A percentile compares a stretch with the other conserved stretches of the same genome.
Conservation (phyloP, 805 yeast genomes). For the Maudiozyma serrabonitensis region DNA sequence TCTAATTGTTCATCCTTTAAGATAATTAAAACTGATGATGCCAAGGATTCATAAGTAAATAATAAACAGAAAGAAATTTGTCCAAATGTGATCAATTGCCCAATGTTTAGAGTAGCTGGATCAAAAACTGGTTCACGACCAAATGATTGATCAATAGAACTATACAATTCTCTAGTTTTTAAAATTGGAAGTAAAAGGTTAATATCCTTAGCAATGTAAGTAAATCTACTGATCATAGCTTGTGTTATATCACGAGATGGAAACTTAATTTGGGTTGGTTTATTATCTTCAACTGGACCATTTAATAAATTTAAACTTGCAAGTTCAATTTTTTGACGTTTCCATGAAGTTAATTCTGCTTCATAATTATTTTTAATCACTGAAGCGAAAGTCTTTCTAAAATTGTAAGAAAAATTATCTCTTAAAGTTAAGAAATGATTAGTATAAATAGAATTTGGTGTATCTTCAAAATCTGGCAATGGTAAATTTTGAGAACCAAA, state of each 20-base stretch:
- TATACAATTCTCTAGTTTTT: conserved; percentile 15
- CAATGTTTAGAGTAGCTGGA: conserved; percentile 11
- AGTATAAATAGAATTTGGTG: conserved; percentile 19
- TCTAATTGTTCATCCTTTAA: conserved; percentile 17
- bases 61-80: conserved; percentile 15
- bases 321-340: conserved; percentile 6
- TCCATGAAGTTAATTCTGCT: conserved; percentile 7
- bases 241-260: conserved; percentile 14
- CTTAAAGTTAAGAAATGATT: conserved; percentile 15
- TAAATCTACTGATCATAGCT: conserved; percentile 15
- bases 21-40: conserved; percentile 24
- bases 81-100: conserved; percentile 17
- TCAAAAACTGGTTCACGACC: conserved; percentile 14
- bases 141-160: conserved; percentile 15
- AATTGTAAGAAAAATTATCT: conserved; percentile 17
- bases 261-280: conserved; percentile 5
- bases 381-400: conserved; percentile 9
- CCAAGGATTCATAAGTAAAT: conserved; percentile 19
- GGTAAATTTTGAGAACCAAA: conserved; percentile 6
- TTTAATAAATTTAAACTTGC: neutral
- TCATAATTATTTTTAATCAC: conserved; percentile 10
- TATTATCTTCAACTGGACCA: neutral
- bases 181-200: conserved; percentile 18
- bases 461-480: conserved; percentile 10
- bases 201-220: conserved; percentile 14